Evolutionary conservation across 1,139 yeast genomes (phyloP).

Genomic region (Hyphopichia burtonii): DNA sequence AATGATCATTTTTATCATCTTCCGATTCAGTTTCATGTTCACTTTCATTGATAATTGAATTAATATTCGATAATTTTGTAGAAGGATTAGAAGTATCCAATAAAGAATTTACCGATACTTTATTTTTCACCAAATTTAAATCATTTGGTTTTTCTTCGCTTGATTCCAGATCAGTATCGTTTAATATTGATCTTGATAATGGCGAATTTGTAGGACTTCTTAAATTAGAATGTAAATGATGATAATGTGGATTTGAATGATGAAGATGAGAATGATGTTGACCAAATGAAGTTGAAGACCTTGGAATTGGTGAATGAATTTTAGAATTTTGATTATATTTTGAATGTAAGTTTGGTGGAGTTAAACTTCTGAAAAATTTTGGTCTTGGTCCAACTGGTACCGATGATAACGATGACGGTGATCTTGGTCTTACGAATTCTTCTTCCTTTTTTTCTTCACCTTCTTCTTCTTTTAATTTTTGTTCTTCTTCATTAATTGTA

Average conservation of each 20-base stretch:
- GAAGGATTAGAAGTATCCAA: constrained; percentile 14
- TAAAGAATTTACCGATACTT: constrained; percentile 33
- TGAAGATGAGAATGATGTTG: constrained; percentile 3
- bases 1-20: not conserved
- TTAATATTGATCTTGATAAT: constrained; percentile 6
- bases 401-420: constrained; percentile 7
- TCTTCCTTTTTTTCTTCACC: no score
- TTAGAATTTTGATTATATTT: constrained; percentile 3
- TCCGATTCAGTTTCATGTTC: constrained; percentile 5
- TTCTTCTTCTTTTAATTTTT: no score
- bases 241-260: not conserved
- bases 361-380: constrained; percentile 9
- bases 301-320: constrained; percentile 14
- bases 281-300: constrained; percentile 11
- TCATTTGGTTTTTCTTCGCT: not conserved
- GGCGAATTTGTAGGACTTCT: constrained; percentile 5
- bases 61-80: constrained; percentile 8
- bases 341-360: constrained; percentile 12
- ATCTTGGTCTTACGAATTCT: constrained; percentile 4
- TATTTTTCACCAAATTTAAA: constrained; percentile 8
- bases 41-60: constrained; percentile 9
- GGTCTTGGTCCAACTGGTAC: constrained; percentile 1
- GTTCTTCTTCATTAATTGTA: no score
- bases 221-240: not conserved
- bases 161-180: constrained; percentile 4